phyloP scores from a whole-genome alignment of 2,329 filamentous ascomycete species.

The Teratosphaeria zuluensis region DNA sequence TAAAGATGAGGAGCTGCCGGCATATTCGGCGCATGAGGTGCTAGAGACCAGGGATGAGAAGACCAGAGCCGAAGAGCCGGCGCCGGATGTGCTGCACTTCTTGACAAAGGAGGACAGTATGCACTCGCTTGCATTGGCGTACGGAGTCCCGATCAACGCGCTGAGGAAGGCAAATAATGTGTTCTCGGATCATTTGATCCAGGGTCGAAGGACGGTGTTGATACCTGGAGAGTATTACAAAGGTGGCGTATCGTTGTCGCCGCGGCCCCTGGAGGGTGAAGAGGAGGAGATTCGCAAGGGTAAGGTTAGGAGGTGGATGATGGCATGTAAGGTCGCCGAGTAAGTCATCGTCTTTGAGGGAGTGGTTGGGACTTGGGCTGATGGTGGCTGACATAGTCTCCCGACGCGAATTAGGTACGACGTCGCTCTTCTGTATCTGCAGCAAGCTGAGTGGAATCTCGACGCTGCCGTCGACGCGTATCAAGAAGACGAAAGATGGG shows the following conservation, averaged over 20 bases:
- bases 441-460: constrained; percentile 59
- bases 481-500: constrained; percentile 66
- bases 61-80: constrained; percentile 23
- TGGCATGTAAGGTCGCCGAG: constrained; percentile 65
- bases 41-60: constrained; percentile 25
- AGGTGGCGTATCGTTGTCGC: constrained; percentile 57
- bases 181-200: constrained; percentile 60
- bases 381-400: constrained; percentile 31
- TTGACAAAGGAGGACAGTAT: constrained; percentile 62
- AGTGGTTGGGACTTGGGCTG: constrained; percentile 4
- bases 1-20: constrained; percentile 30
- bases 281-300: constrained; percentile 62
- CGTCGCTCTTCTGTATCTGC: constrained; percentile 63
- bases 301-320: constrained; percentile 68
- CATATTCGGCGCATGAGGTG: constrained; percentile 30
- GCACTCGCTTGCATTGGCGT: constrained; percentile 58
- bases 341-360: constrained; percentile 35
- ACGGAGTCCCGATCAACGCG: constrained; percentile 54
- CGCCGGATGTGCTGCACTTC: constrained; percentile 65
- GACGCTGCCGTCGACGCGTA: constrained; percentile 54
- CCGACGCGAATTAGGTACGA: constrained; percentile 44
- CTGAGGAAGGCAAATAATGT: constrained; percentile 61
- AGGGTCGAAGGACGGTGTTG: constrained; percentile 57
- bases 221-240: constrained; percentile 64
- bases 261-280: constrained; percentile 61